Percentiles rank a stretch among this genome's conserved stretches.
phyloP scores from a whole-genome alignment of 345 rosid genomes.

The Aquilaria sinensis region DNA sequence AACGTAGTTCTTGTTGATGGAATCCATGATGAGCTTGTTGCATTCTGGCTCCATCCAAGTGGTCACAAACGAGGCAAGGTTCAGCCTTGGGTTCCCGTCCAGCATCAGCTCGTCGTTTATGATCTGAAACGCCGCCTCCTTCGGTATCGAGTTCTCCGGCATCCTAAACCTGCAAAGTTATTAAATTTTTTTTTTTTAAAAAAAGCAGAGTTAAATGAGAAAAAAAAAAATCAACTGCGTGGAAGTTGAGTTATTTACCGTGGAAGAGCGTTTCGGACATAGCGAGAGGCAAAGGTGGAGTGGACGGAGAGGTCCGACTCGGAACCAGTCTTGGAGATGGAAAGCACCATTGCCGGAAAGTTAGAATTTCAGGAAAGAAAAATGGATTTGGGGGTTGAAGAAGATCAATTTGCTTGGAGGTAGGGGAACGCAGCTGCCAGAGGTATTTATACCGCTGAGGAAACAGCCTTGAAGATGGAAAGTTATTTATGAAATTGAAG shows the following conservation, averaged over 20 bases:
- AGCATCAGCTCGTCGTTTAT: constrained; percentile 49
- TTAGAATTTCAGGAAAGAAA: neutral
- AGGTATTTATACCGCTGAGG: constrained; percentile 7
- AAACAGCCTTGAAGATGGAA: neutral
- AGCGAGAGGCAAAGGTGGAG: constrained; percentile 71
- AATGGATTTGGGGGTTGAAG: no score
- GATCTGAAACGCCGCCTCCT: constrained; percentile 93
- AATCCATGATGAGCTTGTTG: no score
- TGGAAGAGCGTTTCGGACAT: constrained; percentile 54
- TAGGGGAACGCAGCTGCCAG: neutral
- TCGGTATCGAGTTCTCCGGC: constrained; percentile 82
- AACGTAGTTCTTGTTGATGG: no score
- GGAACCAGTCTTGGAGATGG: constrained; percentile 30
- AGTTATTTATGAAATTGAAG: no score
- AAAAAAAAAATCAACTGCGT: neutral
- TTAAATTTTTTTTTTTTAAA: neutral
- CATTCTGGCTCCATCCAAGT: no score
- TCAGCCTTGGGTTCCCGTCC: no score
- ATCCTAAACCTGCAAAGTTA: constrained; percentile 50
- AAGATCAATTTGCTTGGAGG: neutral
- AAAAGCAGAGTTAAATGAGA: neutral
- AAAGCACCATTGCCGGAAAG: constrained; percentile 36
- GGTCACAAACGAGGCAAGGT: no score
- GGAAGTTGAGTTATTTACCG: constrained; percentile 18
- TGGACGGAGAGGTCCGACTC: constrained; percentile 49